A percentile compares a stretch with the other conserved stretches of the same genome.
These are phyloP conservation scores for Sclerotinia trifoliorum DNA, from an alignment of 2,329 filamentous ascomycete genomes.

Conservation along the genomic window DNA sequence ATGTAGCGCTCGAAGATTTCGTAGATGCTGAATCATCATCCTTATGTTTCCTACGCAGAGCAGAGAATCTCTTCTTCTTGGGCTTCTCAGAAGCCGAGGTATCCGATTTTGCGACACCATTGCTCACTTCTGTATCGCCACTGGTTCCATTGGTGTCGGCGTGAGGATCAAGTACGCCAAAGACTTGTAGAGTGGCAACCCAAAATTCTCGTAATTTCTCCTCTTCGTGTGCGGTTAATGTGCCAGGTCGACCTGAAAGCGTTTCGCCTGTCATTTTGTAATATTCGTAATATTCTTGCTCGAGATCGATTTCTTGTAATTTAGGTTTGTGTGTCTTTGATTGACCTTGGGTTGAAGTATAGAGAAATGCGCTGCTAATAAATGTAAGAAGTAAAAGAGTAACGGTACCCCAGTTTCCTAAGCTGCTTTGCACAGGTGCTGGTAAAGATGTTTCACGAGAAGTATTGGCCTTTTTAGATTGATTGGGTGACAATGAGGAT, in stretches of 20 bases:
- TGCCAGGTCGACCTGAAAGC: conserved; percentile 75
- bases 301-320: conserved; percentile 14
- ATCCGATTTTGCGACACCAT: conserved; percentile 31
- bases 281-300: conserved; percentile 25
- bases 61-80: conserved; percentile 70
- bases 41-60: conserved; percentile 65
- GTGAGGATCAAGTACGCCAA: conserved; percentile 56
- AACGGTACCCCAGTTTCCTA: conserved; percentile 13
- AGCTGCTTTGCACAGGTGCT: conserved; percentile 17
- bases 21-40: conserved; percentile 49
- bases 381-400: conserved; percentile 21
- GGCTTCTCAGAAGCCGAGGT: conserved; percentile 50
- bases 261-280: conserved; percentile 45
- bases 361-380: conserved; percentile 25
- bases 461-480: conserved; percentile 8
- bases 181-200: conserved; percentile 72
- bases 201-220: conserved; percentile 86
- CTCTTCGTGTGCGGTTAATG: conserved; percentile 85
- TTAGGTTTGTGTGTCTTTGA: conserved; percentile 1
- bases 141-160: conserved; percentile 37
- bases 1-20: conserved; percentile 33
- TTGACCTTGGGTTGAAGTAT: conserved; percentile 14
- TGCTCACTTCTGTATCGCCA: conserved; percentile 27
- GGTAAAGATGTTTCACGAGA: conserved; percentile 14
- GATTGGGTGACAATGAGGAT: conserved; percentile 2